Base-by-base conservation (phyloP, 495 filamentous ascomycete species). In the Penicillium paradoxum region DNA sequence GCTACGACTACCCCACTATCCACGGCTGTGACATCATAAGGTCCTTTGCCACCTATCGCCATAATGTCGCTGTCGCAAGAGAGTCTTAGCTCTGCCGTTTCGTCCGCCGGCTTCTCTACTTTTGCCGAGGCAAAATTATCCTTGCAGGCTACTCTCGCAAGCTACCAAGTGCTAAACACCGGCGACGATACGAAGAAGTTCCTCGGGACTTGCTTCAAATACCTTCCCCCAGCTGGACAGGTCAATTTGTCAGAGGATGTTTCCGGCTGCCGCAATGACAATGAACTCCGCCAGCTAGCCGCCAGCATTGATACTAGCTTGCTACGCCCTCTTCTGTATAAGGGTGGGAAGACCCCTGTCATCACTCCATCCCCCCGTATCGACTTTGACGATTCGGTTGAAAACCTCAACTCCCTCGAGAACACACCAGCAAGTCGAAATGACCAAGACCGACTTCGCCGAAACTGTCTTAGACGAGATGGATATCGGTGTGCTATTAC, bases 381-480 rank as follows among this genome's bases (percentile, higher is more conserved):
- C 30, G 44, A 45, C 5, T 32, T 57, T 5, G 49, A 57, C 11
- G 54, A 60, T 52, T 60, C 57, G 1, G 49, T 57, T 27, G 53
- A 60, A 34, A 43, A 55, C 24, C 36, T 59, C 4, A 19, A 18
- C 27, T 32, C 51, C n/a, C 5, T 34, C 21, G 53, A 45, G 29
- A 29, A 38, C 27, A 17, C 47, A 13, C 17, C 53, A 14, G 37
- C 30, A 5, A 41, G 15, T 19, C 40, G 34, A 34, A 45, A 30
- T 30, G 17, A 36, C 1, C 53, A 51, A 36, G 33, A 34, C 14
- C 5, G 15, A 36, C 43, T 59, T 43, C 38, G 53, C n/a, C 13
- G 46, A 13, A 24, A 49, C 10, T 58, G 50, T 21, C 50, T 58
- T 3, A 24, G 19, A 24, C 19, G 38, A 33, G 48, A 52, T 17